These are phyloP conservation scores for Backusella morwellensis DNA, from an alignment of 192 early-diverging fungal species.

Conservation along the genomic window DNA sequence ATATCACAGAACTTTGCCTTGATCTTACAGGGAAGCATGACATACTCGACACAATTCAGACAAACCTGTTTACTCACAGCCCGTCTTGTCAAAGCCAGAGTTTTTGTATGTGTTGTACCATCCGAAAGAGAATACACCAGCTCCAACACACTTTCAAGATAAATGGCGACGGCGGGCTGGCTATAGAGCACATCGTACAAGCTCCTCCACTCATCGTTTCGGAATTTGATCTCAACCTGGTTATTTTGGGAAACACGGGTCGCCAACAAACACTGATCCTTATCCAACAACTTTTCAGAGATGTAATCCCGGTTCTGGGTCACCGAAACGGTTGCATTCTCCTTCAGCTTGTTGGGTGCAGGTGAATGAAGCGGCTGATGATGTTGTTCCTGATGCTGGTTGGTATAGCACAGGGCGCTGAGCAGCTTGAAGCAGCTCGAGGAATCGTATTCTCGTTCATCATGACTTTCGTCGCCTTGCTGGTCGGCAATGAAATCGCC, in stretches of 20 bases:
- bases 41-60: slow-evolving; percentile 14
- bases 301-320: slow-evolving; percentile 16
- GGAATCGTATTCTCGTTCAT: neutral
- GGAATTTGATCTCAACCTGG: slow-evolving; percentile 13
- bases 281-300: slow-evolving; percentile 10
- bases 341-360: neutral
- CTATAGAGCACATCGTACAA: slow-evolving; percentile 6
- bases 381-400: neutral
- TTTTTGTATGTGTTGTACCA: slow-evolving; percentile 10
- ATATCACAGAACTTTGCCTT: slow-evolving; percentile 23
- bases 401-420: neutral
- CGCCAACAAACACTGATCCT: neutral
- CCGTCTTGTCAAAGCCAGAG: neutral
- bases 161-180: neutral
- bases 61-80: slow-evolving; percentile 12
- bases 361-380: neutral
- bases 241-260: neutral
- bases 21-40: slow-evolving; percentile 12
- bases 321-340: neutral
- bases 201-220: slow-evolving; percentile 6
- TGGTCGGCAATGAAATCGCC: neutral
- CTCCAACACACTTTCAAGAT: slow-evolving; percentile 6
- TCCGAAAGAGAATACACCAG: slow-evolving; percentile 13
- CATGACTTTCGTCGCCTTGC: neutral
- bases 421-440: neutral